Evolutionary conservation across 2,329 filamentous ascomycete genomes (phyloP).

Genomic region (Penicillium brasilianum): DNA sequence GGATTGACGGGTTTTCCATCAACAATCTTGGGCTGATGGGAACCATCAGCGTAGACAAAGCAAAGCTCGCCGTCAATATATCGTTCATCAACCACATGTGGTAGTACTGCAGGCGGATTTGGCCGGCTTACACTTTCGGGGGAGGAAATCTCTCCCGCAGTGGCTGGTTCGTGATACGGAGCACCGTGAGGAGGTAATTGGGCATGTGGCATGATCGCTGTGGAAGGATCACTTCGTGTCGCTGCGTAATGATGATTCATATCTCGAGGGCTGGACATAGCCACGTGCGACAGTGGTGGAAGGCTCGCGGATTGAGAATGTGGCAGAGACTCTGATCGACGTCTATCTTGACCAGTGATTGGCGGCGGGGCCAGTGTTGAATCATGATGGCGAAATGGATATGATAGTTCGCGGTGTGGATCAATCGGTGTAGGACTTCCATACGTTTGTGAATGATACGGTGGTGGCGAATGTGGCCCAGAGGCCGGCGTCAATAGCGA

Average conservation of each 20-base stretch:
- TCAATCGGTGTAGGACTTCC: conserved; percentile 23
- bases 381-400: conserved; percentile 31
- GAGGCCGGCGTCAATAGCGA: conserved; percentile 45
- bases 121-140: conserved; percentile 22
- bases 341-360: conserved; percentile 23
- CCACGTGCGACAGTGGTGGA: conserved; percentile 40
- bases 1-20: conserved; percentile 88
- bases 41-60: conserved; percentile 85
- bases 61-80: conserved; percentile 74
- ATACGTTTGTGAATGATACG: conserved; percentile 33
- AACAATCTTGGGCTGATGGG: conserved; percentile 79
- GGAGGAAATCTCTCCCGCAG: conserved; percentile 21
- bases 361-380: conserved; percentile 20
- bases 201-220: conserved; percentile 26
- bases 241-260: conserved; percentile 26
- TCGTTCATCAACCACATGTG: conserved; percentile 48
- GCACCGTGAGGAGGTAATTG: conserved; percentile 26
- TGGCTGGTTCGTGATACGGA: conserved; percentile 22
- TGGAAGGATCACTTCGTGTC: conserved; percentile 28
- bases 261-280: conserved; percentile 30
- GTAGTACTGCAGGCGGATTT: conserved; percentile 29
- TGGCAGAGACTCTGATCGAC: conserved; percentile 27
- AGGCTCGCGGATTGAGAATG: conserved; percentile 31
- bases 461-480: conserved; percentile 36
- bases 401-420: conserved; percentile 26